phyloP scores from a whole-genome alignment of 108 stramenopile species.

The Skeletonema menzelii region DNA sequence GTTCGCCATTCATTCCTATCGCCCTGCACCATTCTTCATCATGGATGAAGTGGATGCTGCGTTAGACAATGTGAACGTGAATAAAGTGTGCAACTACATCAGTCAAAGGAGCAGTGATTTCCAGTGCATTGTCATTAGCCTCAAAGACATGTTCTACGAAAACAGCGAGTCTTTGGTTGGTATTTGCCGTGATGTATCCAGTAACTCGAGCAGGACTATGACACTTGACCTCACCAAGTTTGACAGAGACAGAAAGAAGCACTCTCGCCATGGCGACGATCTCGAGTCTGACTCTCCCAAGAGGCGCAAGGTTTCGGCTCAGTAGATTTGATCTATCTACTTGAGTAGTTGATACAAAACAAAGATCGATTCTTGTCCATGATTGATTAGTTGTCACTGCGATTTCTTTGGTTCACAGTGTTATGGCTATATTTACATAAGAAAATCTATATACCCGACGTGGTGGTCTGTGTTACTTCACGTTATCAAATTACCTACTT shows the following conservation, averaged over 20 bases:
- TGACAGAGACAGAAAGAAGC: slow-evolving; percentile 42
- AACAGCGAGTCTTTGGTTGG: slow-evolving; percentile 89
- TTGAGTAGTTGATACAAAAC: background rate
- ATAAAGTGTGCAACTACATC: slow-evolving; percentile 98
- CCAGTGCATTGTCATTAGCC: slow-evolving; percentile 98
- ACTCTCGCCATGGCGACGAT: background rate
- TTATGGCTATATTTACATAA: background rate
- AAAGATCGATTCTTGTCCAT: no score
- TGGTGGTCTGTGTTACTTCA: background rate
- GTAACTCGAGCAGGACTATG: slow-evolving; percentile 76
- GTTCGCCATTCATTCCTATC: slow-evolving; percentile 97
- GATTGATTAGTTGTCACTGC: background rate
- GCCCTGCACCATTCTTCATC: slow-evolving; percentile 96
- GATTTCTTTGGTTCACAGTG: background rate
- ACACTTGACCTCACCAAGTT: slow-evolving; percentile 84
- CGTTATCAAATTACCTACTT: slow-evolving; percentile 34
- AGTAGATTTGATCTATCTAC: background rate
- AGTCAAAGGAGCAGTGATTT: slow-evolving; percentile 87
- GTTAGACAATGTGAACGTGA: slow-evolving; percentile 94
- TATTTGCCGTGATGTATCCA: slow-evolving; percentile 88
- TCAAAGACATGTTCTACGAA: slow-evolving; percentile 98
- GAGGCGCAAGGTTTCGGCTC: slow-evolving; percentile 1
- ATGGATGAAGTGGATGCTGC: slow-evolving; percentile 98
- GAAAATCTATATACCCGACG: background rate
- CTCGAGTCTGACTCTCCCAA: background rate